Evolutionary conservation across 2,329 filamentous ascomycete species (phyloP).

Genomic region (Mycosphaerella arachidis): DNA sequence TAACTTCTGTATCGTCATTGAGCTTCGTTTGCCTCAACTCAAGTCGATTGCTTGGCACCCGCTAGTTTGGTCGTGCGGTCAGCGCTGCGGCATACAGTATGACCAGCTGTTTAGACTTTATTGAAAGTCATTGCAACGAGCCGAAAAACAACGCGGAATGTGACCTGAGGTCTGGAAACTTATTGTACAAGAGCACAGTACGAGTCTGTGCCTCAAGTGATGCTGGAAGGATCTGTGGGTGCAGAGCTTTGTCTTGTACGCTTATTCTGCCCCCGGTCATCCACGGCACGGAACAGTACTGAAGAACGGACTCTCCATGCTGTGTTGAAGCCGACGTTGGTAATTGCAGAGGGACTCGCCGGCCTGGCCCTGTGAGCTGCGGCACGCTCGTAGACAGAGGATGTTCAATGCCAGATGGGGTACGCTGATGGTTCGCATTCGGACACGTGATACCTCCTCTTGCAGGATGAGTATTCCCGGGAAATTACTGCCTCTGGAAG

Average conservation of each 20-base stretch:
- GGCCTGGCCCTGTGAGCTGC: background rate
- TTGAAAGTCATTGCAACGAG: background rate
- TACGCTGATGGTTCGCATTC: too few relatives aligned
- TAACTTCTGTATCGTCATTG: background rate
- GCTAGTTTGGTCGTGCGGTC: background rate
- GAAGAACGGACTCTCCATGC: too few relatives aligned
- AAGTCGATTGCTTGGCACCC: background rate
- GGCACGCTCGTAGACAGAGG: background rate
- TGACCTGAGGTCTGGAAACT: too few relatives aligned
- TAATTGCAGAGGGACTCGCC: too few relatives aligned
- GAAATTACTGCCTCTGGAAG: constrained; percentile 75
- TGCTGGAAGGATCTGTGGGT: too few relatives aligned
- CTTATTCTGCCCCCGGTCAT: too few relatives aligned
- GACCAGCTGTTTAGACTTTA: background rate
- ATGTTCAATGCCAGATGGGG: background rate
- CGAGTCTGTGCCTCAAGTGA: background rate
- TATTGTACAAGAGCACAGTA: background rate
- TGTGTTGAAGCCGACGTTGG: too few relatives aligned
- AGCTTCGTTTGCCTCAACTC: background rate
- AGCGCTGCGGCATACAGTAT: background rate
- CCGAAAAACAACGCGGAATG: background rate
- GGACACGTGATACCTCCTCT: too few relatives aligned
- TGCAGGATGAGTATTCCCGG: background rate
- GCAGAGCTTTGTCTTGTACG: too few relatives aligned
- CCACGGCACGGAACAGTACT: too few relatives aligned